Evolutionary conservation across 2,329 filamentous ascomycete species (phyloP).

Genomic region (Paraphaeosphaeria sporulosa): DNA sequence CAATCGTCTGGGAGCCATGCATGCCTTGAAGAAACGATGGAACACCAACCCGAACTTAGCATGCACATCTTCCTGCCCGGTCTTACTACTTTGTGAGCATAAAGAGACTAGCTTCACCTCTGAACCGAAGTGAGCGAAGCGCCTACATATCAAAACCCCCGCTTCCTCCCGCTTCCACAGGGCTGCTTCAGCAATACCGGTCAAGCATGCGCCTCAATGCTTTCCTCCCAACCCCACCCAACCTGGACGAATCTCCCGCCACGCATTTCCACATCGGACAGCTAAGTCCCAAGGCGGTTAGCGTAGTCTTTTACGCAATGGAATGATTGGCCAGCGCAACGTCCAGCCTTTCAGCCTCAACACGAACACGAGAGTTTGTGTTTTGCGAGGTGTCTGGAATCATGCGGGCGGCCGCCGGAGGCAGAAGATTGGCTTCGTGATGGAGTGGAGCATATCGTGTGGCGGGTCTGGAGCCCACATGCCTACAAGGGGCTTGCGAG

Average conservation of each 20-base stretch:
- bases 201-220: neutral
- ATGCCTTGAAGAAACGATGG: too few species aligned
- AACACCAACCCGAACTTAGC: too few species aligned
- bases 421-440: neutral
- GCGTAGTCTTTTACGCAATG: neutral
- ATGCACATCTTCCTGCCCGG: too few species aligned
- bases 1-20: too few species aligned
- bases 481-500: neutral
- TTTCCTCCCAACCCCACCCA: neutral
- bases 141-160: too few species aligned
- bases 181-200: neutral
- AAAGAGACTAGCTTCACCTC: too few species aligned
- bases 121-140: too few species aligned
- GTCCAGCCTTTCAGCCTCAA: neutral
- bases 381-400: neutral
- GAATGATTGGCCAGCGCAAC: neutral
- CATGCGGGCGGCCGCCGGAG: neutral
- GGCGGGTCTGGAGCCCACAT: neutral
- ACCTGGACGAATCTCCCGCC: neutral
- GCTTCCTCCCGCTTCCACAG: too few species aligned
- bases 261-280: neutral
- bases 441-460: neutral
- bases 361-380: conserved; percentile 3
- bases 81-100: too few species aligned
- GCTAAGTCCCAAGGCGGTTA: neutral